A percentile compares a stretch with the other conserved stretches of the same genome.
phyloP scores from a whole-genome alignment of 2,329 filamentous ascomycete genomes.

The Sordariomycetes sp. region DNA sequence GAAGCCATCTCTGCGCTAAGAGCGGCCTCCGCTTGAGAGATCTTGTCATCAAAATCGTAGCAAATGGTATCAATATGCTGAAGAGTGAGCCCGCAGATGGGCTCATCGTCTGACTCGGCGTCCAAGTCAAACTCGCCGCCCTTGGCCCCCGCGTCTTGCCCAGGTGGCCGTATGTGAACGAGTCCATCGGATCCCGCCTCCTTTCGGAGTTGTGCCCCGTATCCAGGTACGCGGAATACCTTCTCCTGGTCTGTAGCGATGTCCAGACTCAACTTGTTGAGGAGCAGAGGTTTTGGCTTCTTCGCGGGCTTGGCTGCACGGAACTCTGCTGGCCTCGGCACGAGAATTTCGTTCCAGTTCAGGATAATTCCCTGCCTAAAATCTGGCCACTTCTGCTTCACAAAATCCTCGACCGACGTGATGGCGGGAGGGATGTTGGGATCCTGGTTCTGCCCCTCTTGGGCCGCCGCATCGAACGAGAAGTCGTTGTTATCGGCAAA shows the following conservation, averaged over 20 bases:
- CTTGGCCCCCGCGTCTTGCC: constrained; percentile 21
- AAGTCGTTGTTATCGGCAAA: constrained; percentile 12
- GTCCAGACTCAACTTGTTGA: constrained; percentile 81
- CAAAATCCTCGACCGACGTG: constrained; percentile 60
- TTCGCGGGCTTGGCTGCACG: constrained; percentile 67
- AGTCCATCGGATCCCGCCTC: constrained; percentile 34
- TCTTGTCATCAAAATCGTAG: constrained; percentile 9
- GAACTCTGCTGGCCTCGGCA: constrained; percentile 65
- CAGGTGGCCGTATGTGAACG: constrained; percentile 23
- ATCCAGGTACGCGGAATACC: constrained; percentile 51
- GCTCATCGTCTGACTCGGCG: constrained; percentile 44
- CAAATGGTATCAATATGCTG: constrained; percentile 77
- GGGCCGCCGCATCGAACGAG: constrained; percentile 25
- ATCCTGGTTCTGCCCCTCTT: constrained; percentile 40
- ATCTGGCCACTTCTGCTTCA: constrained; percentile 68
- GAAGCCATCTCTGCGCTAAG: not conserved
- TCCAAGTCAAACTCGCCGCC: constrained; percentile 31
- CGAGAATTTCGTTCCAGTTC: constrained; percentile 71
- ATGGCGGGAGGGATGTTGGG: constrained; percentile 53
- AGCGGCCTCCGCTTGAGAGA: constrained; percentile 1
- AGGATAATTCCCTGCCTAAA: constrained; percentile 66
- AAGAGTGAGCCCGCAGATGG: constrained; percentile 61
- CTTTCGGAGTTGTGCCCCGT: constrained; percentile 20
- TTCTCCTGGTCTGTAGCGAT: constrained; percentile 78
- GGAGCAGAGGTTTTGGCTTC: constrained; percentile 67